phyloP scores from a whole-genome alignment of 2,329 filamentous ascomycete genomes.

The Neonectria sp. region DNA sequence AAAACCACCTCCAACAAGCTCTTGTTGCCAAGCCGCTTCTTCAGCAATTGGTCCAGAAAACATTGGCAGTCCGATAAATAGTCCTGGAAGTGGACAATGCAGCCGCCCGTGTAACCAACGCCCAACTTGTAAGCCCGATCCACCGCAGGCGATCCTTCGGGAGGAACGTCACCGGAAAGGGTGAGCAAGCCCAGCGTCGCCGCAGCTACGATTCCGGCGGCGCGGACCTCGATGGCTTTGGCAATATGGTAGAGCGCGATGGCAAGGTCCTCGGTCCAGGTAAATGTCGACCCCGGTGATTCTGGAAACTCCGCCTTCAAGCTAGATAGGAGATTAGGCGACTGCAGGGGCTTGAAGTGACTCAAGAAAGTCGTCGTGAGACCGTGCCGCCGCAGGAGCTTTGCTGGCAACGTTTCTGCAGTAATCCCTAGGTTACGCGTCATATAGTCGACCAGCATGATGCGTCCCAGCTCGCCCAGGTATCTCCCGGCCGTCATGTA shows the following conservation, averaged over 20 bases:
- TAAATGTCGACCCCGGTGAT: slow-evolving; percentile 62
- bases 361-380: slow-evolving; percentile 82
- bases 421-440: slow-evolving; percentile 58
- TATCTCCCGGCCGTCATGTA: slow-evolving; percentile 89
- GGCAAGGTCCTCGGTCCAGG: slow-evolving; percentile 75
- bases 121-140: slow-evolving; percentile 70
- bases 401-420: slow-evolving; percentile 65
- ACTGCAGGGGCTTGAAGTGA: slow-evolving; percentile 72
- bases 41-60: slow-evolving; percentile 73
- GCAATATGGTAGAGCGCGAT: slow-evolving; percentile 76
- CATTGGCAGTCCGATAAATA: slow-evolving; percentile 79
- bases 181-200: slow-evolving; percentile 79
- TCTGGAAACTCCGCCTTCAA: slow-evolving; percentile 69
- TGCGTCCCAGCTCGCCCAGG: slow-evolving; percentile 81
- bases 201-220: slow-evolving; percentile 81
- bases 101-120: slow-evolving; percentile 85
- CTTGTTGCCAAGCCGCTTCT: slow-evolving; percentile 44
- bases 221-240: slow-evolving; percentile 78
- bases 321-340: slow-evolving; percentile 60
- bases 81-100: slow-evolving; percentile 84
- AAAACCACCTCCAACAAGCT: slow-evolving; percentile 63
- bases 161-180: slow-evolving; percentile 76
- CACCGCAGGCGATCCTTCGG: slow-evolving; percentile 42
- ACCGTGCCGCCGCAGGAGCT: slow-evolving; percentile 71
- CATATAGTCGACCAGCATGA: slow-evolving; percentile 78